Base-by-base conservation (phyloP, 495 filamentous ascomycete genomes). In the Saxophila tyrrhenica region DNA sequence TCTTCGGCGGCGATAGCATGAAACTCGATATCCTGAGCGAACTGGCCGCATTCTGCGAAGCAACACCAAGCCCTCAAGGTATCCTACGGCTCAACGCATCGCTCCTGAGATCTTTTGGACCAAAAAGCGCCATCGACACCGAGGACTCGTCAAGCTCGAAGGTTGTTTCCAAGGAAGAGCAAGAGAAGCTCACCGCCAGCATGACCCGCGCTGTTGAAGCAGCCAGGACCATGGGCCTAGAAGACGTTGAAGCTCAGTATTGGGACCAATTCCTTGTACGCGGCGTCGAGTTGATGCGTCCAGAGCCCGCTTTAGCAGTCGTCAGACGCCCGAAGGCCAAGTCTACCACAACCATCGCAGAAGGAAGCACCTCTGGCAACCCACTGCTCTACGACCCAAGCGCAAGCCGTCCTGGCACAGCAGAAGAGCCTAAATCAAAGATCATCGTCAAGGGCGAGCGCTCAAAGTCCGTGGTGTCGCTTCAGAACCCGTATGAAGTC, bases 191-290 rank as follows among this genome's bases (percentile, higher is more conserved):
- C 21, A 72, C 80, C 20, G 84, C 83, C 32, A 95, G 89, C 53
- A 89, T 97, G 51, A 79, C 81, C 22, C 83, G 91, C 54, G 96
- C 90, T 10, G 76, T 89, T 17, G 80, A 76, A 32, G 78, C 89
- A 19, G 82, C 85, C 0, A 84, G 83, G 55, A 70, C 51, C 3
- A n/a, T 95, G 35, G 89, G 90, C 0, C 67, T 87, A 1, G 67
- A 74, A 3, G 64, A 81, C 52, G 65, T 91, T 44, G 76, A 84
- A 52, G 87, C 86, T 17, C 85, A 91, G 50, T 98, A 94, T 63
- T 98, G 92, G 92, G 92, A 98, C 67, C 85, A 91, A 46, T 97
- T 98, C 63, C 75, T 98, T 0, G 75, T 98, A 39, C 80, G 92
- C 29, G 89, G 83, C 57, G 75, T 98, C 29, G 80, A 85, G 46